Evolutionary conservation across 768 basidiomycete genomes (phyloP), one percentile per base, ranked within the genome.

Genomic region (Russula sp.): DNA sequence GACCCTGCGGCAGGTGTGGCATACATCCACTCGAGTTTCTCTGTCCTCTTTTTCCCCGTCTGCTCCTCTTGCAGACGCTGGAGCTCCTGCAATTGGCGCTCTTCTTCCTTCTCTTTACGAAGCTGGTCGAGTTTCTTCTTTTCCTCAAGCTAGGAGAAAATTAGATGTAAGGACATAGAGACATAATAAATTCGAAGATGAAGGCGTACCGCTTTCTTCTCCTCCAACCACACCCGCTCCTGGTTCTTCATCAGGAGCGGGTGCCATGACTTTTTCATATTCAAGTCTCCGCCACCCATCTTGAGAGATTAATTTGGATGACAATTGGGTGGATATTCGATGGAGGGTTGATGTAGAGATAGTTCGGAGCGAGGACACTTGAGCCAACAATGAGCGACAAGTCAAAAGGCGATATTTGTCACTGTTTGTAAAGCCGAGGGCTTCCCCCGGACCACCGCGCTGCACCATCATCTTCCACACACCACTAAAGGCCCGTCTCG

Each of bases 231-330:
- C 71, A 98, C 97, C 84, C 91, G 86, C 86, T 96, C 93, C 87
- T 98, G 96, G 77, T 96, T 96, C 74, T 93, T 94, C 76, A 97
- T 76, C 76, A 96, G 90, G 82, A 94, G 87, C 83, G 95, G 95
- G 75, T 98, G 95, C 95, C 95, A 98, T 67, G 92, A 94, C 83
- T 97, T 96, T 77, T 91, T 97, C 95, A 98, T 98, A 73, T 98
- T 98, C 73, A 98, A 81, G 75, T 98, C 95, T 65, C 91, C 95
- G 63, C 95, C 94, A 85, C 95, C 95, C 95, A 98, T 98, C 71
- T 88, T 97, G 81, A 22, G 9, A 42, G 6, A 48, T 54, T 42
- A 18, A 9, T 70, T 69, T 71, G 59, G 65, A 55, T 72, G 70
- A 61, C 6, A 44, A 63, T 55, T 27, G 6, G 22, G 56, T n/a